These are phyloP conservation scores for Amylostereum areolatum DNA, from an alignment of 1,284 basidiomycete genomes.

Conservation along the genomic window DNA sequence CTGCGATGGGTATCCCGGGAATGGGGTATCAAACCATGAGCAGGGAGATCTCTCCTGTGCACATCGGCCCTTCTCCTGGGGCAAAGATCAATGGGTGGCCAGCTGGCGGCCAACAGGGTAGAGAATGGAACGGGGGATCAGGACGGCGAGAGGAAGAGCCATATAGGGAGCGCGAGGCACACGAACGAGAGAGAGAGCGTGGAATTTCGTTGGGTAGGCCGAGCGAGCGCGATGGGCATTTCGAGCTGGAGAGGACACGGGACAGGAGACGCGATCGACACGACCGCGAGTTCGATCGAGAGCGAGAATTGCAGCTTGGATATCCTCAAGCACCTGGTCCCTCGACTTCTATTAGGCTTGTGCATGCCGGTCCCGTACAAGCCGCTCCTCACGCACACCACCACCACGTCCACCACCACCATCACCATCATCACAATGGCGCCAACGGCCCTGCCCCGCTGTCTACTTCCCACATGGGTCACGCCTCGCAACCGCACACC, in stretches of 20 bases:
- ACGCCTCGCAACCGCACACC: no score
- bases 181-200: conserved; percentile 17
- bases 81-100: conserved; percentile 14
- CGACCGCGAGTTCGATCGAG: conserved; percentile 25
- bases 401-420: conserved; percentile 38
- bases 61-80: conserved; percentile 1
- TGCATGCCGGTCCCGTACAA: conserved; percentile 12
- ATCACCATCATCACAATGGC: conserved; percentile 36
- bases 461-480: no score
- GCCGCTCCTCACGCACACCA: conserved; percentile 24
- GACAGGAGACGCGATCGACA: conserved; percentile 20
- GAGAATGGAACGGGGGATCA: conserved; percentile 20
- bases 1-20: background rate
- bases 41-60: conserved; percentile 9
- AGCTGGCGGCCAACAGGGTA: conserved; percentile 2
- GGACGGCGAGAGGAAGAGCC: conserved; percentile 20
- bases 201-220: no score
- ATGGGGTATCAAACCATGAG: conserved; percentile 1
- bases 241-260: conserved; percentile 9
- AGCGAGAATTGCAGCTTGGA: conserved; percentile 21
- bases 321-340: conserved; percentile 17
- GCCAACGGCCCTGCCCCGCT: background rate
- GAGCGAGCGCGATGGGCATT: conserved; percentile 14
- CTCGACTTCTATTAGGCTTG: background rate
- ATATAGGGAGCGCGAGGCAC: conserved; percentile 18